Base-by-base conservation (phyloP, 495 filamentous ascomycete species). In the Xylaria curta region DNA sequence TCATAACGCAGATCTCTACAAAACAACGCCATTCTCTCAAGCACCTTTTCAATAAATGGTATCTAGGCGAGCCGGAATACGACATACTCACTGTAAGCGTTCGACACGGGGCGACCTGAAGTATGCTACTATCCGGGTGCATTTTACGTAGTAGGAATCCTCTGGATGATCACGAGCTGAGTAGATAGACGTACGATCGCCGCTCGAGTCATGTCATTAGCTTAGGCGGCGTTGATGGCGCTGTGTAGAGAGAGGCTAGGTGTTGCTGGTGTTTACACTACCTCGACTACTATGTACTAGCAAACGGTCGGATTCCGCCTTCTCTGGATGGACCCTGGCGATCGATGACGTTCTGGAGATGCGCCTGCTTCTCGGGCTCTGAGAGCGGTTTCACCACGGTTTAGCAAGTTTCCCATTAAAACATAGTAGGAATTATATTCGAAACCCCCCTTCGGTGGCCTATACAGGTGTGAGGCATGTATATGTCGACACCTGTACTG, bases 331-430 rank as follows among this genome's bases (percentile, higher is more conserved):
- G 33, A 24, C 47, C 65, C 36, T 47, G 24, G 36, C 28, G 49
- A 33, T 54, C n/a, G 19, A 54, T 67, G 64, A 54, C 64, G 47
- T 67, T 31, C 64, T 56, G 49, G 31, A 12, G 36, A 26, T 51
- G 31, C n/a, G 12, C 47, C 28, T 67, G 49, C 13, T 44, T 67
- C 49, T 38, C 15, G 28, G 12, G 9, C 65, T 15, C 36, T 21
- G n/a, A 67, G 31, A 40, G 40, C 4, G 33, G 65, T 67, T 67
- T 67, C 65, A 67, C 49, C 8, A 56, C 26, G 47, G 65, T 67
- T 67, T 67, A 12, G 65, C 10, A 51, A 24, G 47, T 56, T 42
- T 67, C 47, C 8, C 15, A 12, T 56, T 56, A 33, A 67, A 49
- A 67, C 49, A 36, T 21, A 8, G 12, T 31, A 19, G 17, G 60